Conservation (phyloP, 257 asterid species). For the Solanum rostratum region DNA sequence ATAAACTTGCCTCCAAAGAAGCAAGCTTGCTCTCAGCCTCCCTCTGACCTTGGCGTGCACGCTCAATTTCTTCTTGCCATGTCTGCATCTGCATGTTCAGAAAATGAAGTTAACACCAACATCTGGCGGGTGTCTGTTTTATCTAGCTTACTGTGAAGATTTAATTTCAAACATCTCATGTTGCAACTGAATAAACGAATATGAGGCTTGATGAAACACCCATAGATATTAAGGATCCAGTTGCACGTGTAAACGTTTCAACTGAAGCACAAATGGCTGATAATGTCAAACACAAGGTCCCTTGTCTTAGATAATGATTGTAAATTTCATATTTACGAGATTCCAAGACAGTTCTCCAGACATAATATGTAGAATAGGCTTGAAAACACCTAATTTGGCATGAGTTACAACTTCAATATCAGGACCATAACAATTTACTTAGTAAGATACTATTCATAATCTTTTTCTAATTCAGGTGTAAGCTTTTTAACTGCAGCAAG, state of each 20-base stretch:
- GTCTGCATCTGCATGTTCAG: slow-evolving; percentile 68
- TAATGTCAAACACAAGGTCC: background rate
- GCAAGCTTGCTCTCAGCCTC: slow-evolving; percentile 96
- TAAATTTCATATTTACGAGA: background rate
- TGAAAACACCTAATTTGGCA: background rate
- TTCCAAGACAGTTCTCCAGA: background rate
- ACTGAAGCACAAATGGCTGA: background rate
- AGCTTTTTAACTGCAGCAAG: background rate
- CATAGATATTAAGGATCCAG: background rate
- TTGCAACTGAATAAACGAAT: background rate
- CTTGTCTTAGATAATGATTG: background rate
- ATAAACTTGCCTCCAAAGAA: slow-evolving; percentile 79
- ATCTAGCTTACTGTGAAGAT: background rate
- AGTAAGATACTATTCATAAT: background rate
- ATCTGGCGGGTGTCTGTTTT: background rate
- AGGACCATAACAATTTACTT: background rate
- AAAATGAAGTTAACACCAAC: slow-evolving; percentile 15
- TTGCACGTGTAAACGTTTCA: background rate
- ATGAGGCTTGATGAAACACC: background rate
- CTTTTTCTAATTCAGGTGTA: background rate
- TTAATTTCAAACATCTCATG: background rate
- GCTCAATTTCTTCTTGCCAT: slow-evolving; percentile 99
- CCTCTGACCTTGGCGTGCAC: slow-evolving; percentile 91
- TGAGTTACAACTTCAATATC: background rate
- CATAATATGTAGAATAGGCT: background rate